Evolutionary conservation across 1,284 basidiomycete species (phyloP), one percentile per base, ranked within the genome.

Genomic region (Fistulina hepatica): DNA sequence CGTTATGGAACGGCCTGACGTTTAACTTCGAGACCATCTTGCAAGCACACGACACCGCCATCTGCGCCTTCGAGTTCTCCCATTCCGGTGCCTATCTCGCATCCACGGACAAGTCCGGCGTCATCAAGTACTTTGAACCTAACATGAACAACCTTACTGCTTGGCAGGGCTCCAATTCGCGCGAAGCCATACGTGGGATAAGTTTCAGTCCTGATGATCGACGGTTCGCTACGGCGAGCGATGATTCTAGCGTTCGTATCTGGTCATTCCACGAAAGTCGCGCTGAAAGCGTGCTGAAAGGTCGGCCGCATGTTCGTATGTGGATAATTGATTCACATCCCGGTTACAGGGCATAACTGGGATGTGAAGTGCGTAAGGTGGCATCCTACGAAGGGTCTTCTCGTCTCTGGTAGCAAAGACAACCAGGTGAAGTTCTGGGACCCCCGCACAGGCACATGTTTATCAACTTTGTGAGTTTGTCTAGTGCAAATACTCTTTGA

Each of bases 361-460:
- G 94, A 98, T 53, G 94, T 97, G 20, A 89, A 94, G 55, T 97
- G 92, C 50, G 89, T 97, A 2, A 86, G 97, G 63, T 98, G 94
- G 94, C 94, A 98, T 60, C 89, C 91, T 4, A 90, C 81, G 3
- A 97, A 97, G 59, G 93, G 94, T 3, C 66, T 98, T 5, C 72
- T 98, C 13, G 90, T 88, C 2, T 91, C 86, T 1, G 94, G 95
- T 19, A 88, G 85, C 53, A 97, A 97, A 61, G 95, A 98, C 59
- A 97, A 97, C 59, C 75, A 92, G 48, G 91, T 98, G 60, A 98
- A 97, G 54, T 97, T 98, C 59, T 98, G 94, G 94, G 94, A 98
- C 61, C 95, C 94, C 6, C 71, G 92, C 30, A 86, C 84, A 7
- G 85, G 82, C 24, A 89, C 85, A 5, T 78, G 81, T 24, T 70